These are phyloP conservation scores for Drechslerella coelobrocha DNA, from an alignment of 2,329 filamentous ascomycete species.

Conservation along the genomic window DNA sequence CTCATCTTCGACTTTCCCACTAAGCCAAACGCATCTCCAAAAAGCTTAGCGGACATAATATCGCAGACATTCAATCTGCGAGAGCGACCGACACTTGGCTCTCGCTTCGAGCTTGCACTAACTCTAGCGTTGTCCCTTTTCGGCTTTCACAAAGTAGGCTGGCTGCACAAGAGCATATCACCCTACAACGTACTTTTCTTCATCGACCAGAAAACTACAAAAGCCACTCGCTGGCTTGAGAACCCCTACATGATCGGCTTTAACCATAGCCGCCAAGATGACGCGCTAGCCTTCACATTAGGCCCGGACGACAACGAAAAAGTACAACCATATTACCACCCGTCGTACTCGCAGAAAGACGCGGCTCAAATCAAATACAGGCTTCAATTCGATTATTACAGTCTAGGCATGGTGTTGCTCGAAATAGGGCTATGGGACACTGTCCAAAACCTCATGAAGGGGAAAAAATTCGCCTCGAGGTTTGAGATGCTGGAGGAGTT, in stretches of 20 bases:
- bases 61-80: constrained; percentile 1
- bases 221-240: constrained; percentile 14
- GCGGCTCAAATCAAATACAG: constrained; percentile 7
- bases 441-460: background rate
- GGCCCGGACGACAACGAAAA: constrained; percentile 10
- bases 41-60: constrained; percentile 14
- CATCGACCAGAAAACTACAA: background rate
- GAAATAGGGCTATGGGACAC: constrained; percentile 35
- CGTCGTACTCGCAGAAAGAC: constrained; percentile 6
- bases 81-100: constrained; percentile 24
- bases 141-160: constrained; percentile 38
- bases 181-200: constrained; percentile 29
- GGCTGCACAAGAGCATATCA: constrained; percentile 36
- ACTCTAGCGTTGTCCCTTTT: constrained; percentile 19
- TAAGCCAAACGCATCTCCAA: constrained; percentile 1
- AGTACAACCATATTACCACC: constrained; percentile 22
- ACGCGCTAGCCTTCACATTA: constrained; percentile 16
- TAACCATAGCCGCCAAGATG: constrained; percentile 30
- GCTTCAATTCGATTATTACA: constrained; percentile 33
- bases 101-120: constrained; percentile 23
- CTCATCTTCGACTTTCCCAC: constrained; percentile 33
- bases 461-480: constrained; percentile 1
- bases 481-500: constrained; percentile 13
- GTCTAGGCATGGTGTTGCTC: constrained; percentile 30
- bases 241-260: constrained; percentile 30